phyloP scores from a whole-genome alignment of 2,329 filamentous ascomycete genomes.

The Ophiocordyceps australis region DNA sequence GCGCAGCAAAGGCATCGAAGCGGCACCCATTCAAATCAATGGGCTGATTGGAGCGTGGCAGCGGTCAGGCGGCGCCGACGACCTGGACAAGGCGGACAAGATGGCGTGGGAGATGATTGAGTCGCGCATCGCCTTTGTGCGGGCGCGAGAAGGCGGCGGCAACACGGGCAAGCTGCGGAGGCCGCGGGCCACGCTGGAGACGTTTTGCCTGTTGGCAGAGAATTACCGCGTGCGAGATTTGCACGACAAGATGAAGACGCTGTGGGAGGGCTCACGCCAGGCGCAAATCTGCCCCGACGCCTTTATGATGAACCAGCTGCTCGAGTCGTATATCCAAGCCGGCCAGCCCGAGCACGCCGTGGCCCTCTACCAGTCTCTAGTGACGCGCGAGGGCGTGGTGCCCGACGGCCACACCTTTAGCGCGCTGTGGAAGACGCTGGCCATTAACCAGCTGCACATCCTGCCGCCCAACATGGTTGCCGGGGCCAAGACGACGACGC shows the following conservation, averaged over 20 bases:
- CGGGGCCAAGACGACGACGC: constrained; percentile 14
- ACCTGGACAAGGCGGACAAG: constrained; percentile 43
- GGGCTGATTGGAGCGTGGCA: constrained; percentile 67
- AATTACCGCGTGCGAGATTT: constrained; percentile 49
- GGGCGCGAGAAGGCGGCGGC: constrained; percentile 16
- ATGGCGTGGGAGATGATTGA: constrained; percentile 66
- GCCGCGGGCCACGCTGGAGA: constrained; percentile 54
- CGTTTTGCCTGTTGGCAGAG: constrained; percentile 56
- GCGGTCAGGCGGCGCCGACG: constrained; percentile 34
- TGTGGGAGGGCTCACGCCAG: constrained; percentile 43
- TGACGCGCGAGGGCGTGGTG: constrained; percentile 24
- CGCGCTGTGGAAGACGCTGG: constrained; percentile 44
- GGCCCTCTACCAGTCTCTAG: constrained; percentile 35
- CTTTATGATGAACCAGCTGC: constrained; percentile 64
- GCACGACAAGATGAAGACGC: constrained; percentile 33
- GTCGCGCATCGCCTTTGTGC: constrained; percentile 45
- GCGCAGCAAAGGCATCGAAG: constrained; percentile 46
- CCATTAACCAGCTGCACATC: constrained; percentile 27
- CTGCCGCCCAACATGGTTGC: constrained; percentile 10
- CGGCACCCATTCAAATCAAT: constrained; percentile 63
- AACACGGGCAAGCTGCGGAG: constrained; percentile 5
- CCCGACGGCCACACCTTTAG: constrained; percentile 54
- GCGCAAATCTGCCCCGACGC: constrained; percentile 50
- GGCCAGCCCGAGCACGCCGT: constrained; percentile 35
- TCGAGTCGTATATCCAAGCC: constrained; percentile 46